These are phyloP conservation scores for Termitomyces sp. DNA, from an alignment of 1,284 basidiomycete species.

Conservation along the genomic window DNA sequence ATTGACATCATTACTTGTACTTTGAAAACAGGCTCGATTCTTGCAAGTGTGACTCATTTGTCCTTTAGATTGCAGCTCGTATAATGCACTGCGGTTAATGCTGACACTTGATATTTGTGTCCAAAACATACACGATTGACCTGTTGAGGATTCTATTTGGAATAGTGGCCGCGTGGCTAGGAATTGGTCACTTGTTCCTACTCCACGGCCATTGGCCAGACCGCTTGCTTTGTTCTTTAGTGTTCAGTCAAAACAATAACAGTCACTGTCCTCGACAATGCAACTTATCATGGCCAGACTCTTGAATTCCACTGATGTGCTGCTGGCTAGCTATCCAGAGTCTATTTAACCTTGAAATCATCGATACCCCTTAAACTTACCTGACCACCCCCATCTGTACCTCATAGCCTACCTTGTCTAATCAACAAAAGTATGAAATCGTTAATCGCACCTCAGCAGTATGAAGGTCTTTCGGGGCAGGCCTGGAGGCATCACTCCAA, in stretches of 20 bases:
- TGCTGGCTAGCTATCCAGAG: neutral
- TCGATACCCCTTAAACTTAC: neutral
- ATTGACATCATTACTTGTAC: constrained; percentile 1
- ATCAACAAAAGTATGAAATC: neutral
- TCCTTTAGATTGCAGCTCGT: constrained; percentile 2
- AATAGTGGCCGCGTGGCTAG: neutral
- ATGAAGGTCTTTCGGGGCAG: neutral
- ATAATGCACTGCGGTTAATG: neutral
- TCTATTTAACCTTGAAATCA: neutral
- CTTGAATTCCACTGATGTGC: neutral
- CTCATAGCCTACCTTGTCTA: neutral
- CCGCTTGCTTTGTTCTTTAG: neutral
- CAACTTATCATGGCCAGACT: constrained; percentile 1
- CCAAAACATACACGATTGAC: neutral
- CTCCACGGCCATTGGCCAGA: neutral
- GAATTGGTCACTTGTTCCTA: neutral
- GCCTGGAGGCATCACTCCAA: neutral
- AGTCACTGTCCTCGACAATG: neutral
- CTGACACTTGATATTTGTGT: neutral
- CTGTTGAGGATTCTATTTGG: neutral
- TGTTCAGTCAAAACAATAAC: neutral
- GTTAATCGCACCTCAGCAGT: neutral
- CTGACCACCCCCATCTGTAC: neutral
- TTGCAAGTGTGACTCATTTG: neutral
- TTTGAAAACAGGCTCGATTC: neutral